Evolutionary conservation across 176 grass and related monocot species (phyloP), one percentile per base, ranked within the genome.

Genomic region (Eleusine coracana): DNA sequence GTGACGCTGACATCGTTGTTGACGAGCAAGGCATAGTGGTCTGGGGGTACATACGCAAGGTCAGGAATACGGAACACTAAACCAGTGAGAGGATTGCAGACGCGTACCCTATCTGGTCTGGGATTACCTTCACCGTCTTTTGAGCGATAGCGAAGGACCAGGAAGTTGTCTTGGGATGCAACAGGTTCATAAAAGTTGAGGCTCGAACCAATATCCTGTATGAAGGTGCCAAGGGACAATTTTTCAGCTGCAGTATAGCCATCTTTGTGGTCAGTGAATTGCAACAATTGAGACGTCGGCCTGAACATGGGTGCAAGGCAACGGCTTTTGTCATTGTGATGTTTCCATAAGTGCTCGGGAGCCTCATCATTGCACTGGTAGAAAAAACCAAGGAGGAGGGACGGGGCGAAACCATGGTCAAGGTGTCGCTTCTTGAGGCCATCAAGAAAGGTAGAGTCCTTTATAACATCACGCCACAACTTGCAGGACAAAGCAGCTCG

Each of bases 381-480:
- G 78, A 87, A 87, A 71, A 87, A 75, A 4, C 77, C 84, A 12
- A 80, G 70, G 40, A 80, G 70, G 49, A 86, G 85, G 49, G 77
- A 81, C 21, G 70, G 18, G 48, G 85, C 59, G 62, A 86, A 86
- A 59, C 20, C 70, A 10, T 86, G 84, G 84, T 74, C 13, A 2
- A 31, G 23, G 60, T 80, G 60, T 14, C 4, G 48, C 48, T 1
- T 13, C 77, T 15, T 81, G 40, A 86, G 77, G 61, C 27, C 6
- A 58, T 75, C 38, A 14, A 86, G 78, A 73, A 75, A 86, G 25
- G 1, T 8, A 5, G 77, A 3, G 18, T 75, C 85, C 60, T 74
- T 86, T 39, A 80, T 66, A 18, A 86, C 5, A 68, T 55, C 2
- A 6, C 38, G 60, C 77, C 84, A 80, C 28, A 80, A 37, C 70